These are phyloP conservation scores for Leccinum pellstonianum DNA, from an alignment of 768 basidiomycete species.

Conservation along the genomic window DNA sequence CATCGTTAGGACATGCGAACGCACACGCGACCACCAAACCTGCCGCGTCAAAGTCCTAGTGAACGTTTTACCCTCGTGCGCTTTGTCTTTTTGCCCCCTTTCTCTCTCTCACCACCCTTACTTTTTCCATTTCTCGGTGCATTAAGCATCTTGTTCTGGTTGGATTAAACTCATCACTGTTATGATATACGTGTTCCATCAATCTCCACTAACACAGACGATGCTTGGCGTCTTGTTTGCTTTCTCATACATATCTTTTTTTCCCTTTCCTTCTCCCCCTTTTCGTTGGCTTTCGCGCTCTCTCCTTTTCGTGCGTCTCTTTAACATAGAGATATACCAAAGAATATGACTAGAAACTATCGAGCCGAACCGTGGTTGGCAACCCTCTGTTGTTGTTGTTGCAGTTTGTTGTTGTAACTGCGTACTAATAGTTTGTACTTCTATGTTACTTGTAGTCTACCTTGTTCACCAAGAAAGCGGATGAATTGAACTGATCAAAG, in stretches of 20 bases:
- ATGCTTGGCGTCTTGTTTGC: slow-evolving; percentile 2
- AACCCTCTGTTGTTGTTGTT: neutral
- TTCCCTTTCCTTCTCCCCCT: neutral
- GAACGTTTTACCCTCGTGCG: neutral
- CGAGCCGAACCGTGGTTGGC: neutral
- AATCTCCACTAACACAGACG: slow-evolving; percentile 9
- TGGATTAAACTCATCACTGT: slow-evolving; percentile 9
- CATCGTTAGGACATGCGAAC: slow-evolving; percentile 7
- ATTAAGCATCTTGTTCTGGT: slow-evolving; percentile 1
- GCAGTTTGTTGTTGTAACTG: neutral
- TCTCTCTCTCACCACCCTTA: neutral
- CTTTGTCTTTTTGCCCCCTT: neutral
- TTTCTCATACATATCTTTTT: neutral
- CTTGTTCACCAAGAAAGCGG: neutral
- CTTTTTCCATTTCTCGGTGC: neutral
- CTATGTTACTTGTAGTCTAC: neutral
- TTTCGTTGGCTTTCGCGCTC: neutral
- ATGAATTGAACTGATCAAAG: neutral
- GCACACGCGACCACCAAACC: slow-evolving; percentile 15
- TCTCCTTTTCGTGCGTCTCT: slow-evolving; percentile 1
- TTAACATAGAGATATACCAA: slow-evolving; percentile 27
- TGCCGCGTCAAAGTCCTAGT: slow-evolving; percentile 8
- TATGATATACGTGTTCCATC: slow-evolving; percentile 2
- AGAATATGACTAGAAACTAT: slow-evolving; percentile 16
- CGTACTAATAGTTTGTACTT: neutral